Conservation (phyloP, 768 basidiomycete species). For the Mycena leptocephala region DNA sequence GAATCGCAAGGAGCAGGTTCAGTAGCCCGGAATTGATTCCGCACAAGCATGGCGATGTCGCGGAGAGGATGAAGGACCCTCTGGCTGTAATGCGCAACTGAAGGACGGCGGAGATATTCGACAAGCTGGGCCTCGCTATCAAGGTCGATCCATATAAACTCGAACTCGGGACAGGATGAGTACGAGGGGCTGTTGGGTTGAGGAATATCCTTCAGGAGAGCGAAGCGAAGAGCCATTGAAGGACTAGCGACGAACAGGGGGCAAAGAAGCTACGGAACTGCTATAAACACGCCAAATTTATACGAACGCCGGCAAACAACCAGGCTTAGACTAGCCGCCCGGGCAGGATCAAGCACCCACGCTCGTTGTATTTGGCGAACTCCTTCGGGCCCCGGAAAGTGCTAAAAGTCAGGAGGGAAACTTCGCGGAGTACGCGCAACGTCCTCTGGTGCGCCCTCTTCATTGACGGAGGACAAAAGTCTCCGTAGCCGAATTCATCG, state of each 20-base stretch:
- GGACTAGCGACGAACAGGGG: background rate
- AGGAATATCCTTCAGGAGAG: background rate
- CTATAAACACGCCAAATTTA: background rate
- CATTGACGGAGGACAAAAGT: too few relatives aligned
- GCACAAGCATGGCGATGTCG: background rate
- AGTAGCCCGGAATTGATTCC: background rate
- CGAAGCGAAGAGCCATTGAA: background rate
- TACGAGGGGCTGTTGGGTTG: background rate
- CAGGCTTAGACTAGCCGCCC: too few relatives aligned
- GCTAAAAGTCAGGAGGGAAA: too few relatives aligned
- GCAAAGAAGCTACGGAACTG: background rate
- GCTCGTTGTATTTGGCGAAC: too few relatives aligned
- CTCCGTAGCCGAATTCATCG: too few relatives aligned
- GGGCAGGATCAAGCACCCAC: too few relatives aligned
- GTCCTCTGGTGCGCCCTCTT: too few relatives aligned
- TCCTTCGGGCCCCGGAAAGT: too few relatives aligned
- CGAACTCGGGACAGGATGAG: background rate
- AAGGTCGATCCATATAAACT: background rate
- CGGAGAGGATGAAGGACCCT: background rate
- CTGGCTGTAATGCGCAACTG: background rate
- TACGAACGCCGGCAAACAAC: too few relatives aligned
- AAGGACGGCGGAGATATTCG: background rate
- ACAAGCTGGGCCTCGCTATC: background rate
- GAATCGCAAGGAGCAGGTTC: background rate
- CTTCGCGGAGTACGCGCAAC: too few relatives aligned